These are phyloP conservation scores for Coemansia sp. DNA, from an alignment of 192 early-diverging fungal genomes.

Conservation along the genomic window DNA sequence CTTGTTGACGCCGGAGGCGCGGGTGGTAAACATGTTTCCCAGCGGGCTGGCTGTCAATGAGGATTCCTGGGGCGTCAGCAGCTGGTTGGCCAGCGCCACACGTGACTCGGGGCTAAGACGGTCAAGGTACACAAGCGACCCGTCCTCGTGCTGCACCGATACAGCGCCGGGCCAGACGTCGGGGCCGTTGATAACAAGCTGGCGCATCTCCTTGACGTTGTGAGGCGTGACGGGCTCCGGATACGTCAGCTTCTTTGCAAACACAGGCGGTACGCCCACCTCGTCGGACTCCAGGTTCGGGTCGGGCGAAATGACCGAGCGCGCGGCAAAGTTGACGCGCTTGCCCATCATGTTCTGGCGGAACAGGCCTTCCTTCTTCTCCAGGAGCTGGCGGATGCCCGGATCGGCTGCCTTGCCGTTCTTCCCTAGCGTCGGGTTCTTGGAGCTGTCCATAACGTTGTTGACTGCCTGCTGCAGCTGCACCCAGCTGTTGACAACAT, in stretches of 20 bases:
- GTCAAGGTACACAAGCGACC: slow-evolving; percentile 79
- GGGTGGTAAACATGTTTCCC: slow-evolving; percentile 61
- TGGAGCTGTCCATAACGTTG: slow-evolving; percentile 90
- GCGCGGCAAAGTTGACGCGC: slow-evolving; percentile 98
- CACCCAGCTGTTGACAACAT: slow-evolving; percentile 67
- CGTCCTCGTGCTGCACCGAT: slow-evolving; percentile 94
- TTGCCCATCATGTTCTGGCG: slow-evolving; percentile 99
- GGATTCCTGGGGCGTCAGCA: slow-evolving; percentile 74
- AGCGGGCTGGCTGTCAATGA: slow-evolving; percentile 50
- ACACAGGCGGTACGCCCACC: slow-evolving; percentile 96
- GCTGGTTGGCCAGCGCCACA: slow-evolving; percentile 93
- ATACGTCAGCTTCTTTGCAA: slow-evolving; percentile 93
- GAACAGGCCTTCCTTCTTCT: slow-evolving; percentile 99
- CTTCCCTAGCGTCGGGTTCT: slow-evolving; percentile 67
- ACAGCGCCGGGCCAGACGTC: slow-evolving; percentile 95
- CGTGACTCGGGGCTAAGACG: slow-evolving; percentile 83
- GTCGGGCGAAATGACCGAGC: slow-evolving; percentile 97
- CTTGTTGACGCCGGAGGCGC: slow-evolving; percentile 80
- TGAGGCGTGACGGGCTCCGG: slow-evolving; percentile 97
- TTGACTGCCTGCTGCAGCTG: slow-evolving; percentile 89
- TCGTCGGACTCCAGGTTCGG: slow-evolving; percentile 97
- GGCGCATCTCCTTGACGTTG: slow-evolving; percentile 89
- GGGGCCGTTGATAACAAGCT: slow-evolving; percentile 95
- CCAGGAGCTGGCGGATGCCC: slow-evolving; percentile 93
- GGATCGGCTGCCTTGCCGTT: slow-evolving; percentile 74